phyloP scores from a whole-genome alignment of 768 basidiomycete genomes.

The Neoboletus brunneissimus region DNA sequence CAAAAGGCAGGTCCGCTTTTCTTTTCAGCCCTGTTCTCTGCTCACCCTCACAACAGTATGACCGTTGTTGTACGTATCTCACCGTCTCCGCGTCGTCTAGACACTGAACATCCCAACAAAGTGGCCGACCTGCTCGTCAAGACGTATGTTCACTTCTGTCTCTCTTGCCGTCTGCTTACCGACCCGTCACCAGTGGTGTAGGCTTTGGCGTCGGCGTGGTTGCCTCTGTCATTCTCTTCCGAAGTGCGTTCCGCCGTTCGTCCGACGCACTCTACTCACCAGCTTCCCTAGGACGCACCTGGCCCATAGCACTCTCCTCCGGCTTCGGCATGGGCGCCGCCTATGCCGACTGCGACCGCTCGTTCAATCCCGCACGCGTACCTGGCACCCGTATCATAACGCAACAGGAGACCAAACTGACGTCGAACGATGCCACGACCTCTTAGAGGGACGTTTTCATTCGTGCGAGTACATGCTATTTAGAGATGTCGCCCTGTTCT shows the following conservation, averaged over 20 bases:
- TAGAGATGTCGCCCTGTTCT: constrained; percentile 19
- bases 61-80: constrained; percentile 76
- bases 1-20: constrained; percentile 63
- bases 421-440: background rate
- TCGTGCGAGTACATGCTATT: constrained; percentile 16
- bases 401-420: constrained; percentile 26
- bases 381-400: constrained; percentile 77
- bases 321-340: constrained; percentile 87
- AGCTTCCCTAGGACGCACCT: constrained; percentile 71
- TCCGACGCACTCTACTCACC: constrained; percentile 1
- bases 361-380: constrained; percentile 88
- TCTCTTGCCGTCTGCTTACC: background rate
- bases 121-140: constrained; percentile 86
- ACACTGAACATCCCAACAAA: constrained; percentile 21
- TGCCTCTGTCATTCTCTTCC: constrained; percentile 87
- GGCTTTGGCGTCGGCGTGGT: constrained; percentile 89
- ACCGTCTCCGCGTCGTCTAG: constrained; percentile 18
- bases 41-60: constrained; percentile 51
- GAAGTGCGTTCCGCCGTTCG: constrained; percentile 55
- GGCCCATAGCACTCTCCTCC: constrained; percentile 84
- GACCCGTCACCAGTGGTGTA: constrained; percentile 56
- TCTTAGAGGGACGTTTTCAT: background rate
- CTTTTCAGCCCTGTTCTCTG: background rate
- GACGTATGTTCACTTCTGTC: constrained; percentile 50
- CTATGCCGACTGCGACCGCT: constrained; percentile 89